Conservation (phyloP, 495 filamentous ascomycete species). For the Penicillium bovifimosum region DNA sequence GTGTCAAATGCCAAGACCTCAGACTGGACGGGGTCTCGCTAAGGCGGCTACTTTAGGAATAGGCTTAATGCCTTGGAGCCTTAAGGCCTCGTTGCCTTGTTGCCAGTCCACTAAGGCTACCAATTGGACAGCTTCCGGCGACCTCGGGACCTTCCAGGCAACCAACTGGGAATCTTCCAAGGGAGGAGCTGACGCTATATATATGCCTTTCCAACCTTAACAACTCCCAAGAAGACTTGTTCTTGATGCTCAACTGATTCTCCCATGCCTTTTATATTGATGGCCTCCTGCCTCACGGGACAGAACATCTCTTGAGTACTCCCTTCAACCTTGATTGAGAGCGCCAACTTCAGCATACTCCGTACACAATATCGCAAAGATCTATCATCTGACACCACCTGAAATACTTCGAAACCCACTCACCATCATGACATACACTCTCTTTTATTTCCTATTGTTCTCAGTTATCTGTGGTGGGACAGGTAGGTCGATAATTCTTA, state of each 20-base stretch:
- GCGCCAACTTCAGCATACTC: neutral
- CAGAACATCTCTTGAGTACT: neutral
- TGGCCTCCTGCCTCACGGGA: neutral
- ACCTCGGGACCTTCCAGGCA: neutral
- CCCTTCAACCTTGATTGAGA: neutral
- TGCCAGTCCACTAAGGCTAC: neutral
- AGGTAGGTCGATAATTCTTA: conserved; percentile 35
- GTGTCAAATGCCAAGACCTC: conserved; percentile 28
- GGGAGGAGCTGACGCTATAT: conserved; percentile 4
- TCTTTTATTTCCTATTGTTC: conserved; percentile 71
- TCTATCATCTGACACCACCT: neutral
- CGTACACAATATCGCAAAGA: neutral
- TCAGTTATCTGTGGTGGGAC: conserved; percentile 56
- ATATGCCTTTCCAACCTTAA: neutral
- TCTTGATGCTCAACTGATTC: neutral
- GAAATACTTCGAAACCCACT: neutral
- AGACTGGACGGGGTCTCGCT: conserved; percentile 31
- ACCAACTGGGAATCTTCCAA: neutral
- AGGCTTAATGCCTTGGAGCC: conserved; percentile 7
- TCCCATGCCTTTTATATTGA: neutral
- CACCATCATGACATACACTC: conserved; percentile 59
- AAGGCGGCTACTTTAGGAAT: conserved; percentile 40
- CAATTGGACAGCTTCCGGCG: neutral
- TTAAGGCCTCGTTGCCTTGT: neutral
- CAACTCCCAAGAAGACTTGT: neutral